These are phyloP conservation scores for Apiospora aurea DNA, from an alignment of 2,329 filamentous ascomycete species.

Conservation along the genomic window DNA sequence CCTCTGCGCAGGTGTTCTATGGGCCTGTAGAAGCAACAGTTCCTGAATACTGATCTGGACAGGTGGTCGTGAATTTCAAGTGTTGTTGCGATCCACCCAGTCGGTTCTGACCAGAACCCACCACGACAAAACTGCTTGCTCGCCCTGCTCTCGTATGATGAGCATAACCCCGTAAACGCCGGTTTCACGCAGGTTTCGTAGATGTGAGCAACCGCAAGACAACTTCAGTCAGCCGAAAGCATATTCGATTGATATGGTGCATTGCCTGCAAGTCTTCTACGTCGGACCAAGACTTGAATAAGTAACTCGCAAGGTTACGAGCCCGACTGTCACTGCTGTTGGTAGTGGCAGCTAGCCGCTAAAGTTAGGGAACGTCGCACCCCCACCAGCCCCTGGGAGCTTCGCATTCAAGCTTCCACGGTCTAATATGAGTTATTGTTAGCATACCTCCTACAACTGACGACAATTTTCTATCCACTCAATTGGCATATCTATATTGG, in stretches of 20 bases:
- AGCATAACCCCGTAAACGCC: background rate
- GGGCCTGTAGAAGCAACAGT: too few species aligned
- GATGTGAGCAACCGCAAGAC: background rate
- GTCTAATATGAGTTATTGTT: too few species aligned
- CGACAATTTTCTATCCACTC: too few species aligned
- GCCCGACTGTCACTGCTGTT: background rate
- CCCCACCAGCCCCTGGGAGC: too few species aligned
- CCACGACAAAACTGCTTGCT: background rate
- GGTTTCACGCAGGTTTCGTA: conserved; percentile 10
- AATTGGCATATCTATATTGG: too few species aligned
- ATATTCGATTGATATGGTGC: background rate
- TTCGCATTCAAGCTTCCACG: too few species aligned
- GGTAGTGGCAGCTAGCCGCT: background rate
- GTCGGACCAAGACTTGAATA: background rate
- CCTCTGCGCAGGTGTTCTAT: too few species aligned
- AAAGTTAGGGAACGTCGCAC: background rate
- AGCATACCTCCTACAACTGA: too few species aligned
- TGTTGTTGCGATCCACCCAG: background rate
- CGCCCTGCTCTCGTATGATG: background rate
- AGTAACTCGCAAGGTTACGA: background rate
- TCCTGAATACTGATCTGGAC: background rate
- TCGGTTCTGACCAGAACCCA: background rate
- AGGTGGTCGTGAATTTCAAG: background rate
- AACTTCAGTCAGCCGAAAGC: too few species aligned
- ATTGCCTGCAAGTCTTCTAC: background rate